These are phyloP conservation scores for Macrocybe gigantea DNA, from an alignment of 768 basidiomycete genomes.

Conservation along the genomic window DNA sequence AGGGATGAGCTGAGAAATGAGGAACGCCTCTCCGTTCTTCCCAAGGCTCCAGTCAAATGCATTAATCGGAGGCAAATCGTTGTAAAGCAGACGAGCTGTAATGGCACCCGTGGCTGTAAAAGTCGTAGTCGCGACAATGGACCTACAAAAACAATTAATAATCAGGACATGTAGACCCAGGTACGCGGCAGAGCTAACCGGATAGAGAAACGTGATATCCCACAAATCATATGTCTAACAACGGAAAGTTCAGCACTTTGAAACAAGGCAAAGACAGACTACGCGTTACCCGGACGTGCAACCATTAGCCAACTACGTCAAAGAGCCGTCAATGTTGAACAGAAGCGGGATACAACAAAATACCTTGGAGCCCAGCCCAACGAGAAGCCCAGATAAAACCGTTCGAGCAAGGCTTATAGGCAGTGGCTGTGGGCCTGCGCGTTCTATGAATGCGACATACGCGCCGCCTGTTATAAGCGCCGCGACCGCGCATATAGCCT, in stretches of 20 bases:
- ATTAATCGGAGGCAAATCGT: constrained; percentile 21
- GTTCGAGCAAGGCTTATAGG: constrained; percentile 21
- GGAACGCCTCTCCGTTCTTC: constrained; percentile 24
- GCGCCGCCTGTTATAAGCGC: constrained; percentile 48
- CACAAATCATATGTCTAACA: constrained; percentile 58
- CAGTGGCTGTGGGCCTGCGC: constrained; percentile 20
- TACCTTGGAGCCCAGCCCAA: constrained; percentile 56
- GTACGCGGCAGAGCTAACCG: constrained; percentile 29
- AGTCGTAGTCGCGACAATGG: constrained; percentile 45
- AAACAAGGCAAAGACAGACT: constrained; percentile 1
- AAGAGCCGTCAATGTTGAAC: background rate
- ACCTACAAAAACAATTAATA: constrained; percentile 26
- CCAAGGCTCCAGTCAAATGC: constrained; percentile 37
- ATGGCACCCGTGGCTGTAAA: constrained; percentile 45
- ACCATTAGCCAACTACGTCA: constrained; percentile 46
- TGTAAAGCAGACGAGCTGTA: constrained; percentile 36
- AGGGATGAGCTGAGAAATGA: constrained; percentile 34
- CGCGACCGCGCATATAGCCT: constrained; percentile 32
- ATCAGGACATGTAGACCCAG: constrained; percentile 7
- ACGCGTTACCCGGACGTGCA: constrained; percentile 54
- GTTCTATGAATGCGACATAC: constrained; percentile 34
- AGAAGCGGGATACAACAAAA: background rate
- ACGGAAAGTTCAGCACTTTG: background rate
- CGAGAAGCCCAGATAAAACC: constrained; percentile 46
- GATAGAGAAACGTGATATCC: constrained; percentile 48